A percentile compares a stretch with the other conserved stretches of the same genome.
Conservation (phyloP, 1,139 yeast genomes). For the Suhomyces kunorum region DNA sequence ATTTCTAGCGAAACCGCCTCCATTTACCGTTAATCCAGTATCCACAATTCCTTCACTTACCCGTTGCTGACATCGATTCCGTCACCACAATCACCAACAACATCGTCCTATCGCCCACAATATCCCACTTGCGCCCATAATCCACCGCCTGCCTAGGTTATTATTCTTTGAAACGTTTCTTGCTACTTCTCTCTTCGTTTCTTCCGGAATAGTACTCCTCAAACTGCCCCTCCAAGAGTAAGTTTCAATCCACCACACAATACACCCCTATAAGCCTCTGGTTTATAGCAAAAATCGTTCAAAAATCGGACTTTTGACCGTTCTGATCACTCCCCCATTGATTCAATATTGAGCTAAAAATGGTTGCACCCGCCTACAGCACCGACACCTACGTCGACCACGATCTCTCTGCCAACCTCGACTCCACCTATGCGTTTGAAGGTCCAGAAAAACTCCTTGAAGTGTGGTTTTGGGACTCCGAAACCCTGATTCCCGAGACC, state of each 20-base stretch:
- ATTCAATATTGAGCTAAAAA: slow-evolving; percentile 12
- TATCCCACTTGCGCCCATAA: background rate
- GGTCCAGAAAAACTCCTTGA: slow-evolving; percentile 96
- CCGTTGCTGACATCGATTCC: slow-evolving; percentile 21
- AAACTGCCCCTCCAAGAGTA: slow-evolving; percentile 33
- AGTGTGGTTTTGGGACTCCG: slow-evolving; percentile 71
- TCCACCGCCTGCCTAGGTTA: slow-evolving; percentile 10
- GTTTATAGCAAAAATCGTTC: too few relatives aligned
- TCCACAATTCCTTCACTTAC: slow-evolving; percentile 15
- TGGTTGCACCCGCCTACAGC: slow-evolving; percentile 49
- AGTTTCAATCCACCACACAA: slow-evolving; percentile 45
- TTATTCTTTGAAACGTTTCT: slow-evolving; percentile 46
- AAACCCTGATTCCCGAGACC: slow-evolving; percentile 38
- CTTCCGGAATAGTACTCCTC: slow-evolving; percentile 24
- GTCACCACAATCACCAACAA: too few relatives aligned
- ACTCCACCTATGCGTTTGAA: slow-evolving; percentile 89
- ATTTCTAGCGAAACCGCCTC: slow-evolving; percentile 12
- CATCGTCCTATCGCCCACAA: background rate
- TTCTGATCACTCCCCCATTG: background rate
- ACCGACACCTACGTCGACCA: slow-evolving; percentile 67
- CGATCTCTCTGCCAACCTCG: slow-evolving; percentile 74
- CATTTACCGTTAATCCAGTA: slow-evolving; percentile 5
- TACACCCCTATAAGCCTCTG: slow-evolving; percentile 13
- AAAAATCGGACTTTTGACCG: too few relatives aligned
- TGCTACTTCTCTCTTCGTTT: slow-evolving; percentile 55